Evolutionary conservation across 1,139 yeast species (phyloP).

Genomic region (Eremothecium gossypii): DNA sequence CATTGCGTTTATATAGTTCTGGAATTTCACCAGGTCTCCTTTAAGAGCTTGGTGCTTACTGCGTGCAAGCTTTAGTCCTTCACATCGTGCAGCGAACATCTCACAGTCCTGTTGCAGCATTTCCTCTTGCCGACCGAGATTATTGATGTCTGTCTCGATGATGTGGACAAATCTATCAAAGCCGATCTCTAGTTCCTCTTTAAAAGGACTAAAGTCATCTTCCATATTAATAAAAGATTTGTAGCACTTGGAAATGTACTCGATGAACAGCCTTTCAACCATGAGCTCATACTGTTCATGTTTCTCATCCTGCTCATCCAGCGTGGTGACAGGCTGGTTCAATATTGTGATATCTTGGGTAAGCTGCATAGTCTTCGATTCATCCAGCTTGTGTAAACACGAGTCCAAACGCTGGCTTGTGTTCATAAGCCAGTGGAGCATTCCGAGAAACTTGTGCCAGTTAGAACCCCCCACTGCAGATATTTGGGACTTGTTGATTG

Average conservation of each 20-base stretch:
- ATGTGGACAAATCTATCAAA: slow-evolving; percentile 40
- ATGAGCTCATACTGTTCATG: slow-evolving; percentile 31
- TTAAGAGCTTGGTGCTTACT: slow-evolving; percentile 57
- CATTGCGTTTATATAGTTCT: slow-evolving; percentile 61
- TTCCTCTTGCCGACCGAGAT: slow-evolving; percentile 35
- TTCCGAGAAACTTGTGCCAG: slow-evolving; percentile 79
- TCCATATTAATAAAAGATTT: slow-evolving; percentile 53
- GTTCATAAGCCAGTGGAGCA: slow-evolving; percentile 71
- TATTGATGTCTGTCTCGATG: slow-evolving; percentile 37
- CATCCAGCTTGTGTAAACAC: slow-evolving; percentile 23
- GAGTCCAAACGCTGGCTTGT: slow-evolving; percentile 42
- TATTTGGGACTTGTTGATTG: slow-evolving; percentile 73
- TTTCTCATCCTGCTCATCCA: slow-evolving; percentile 32
- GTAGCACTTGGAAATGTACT: slow-evolving; percentile 60
- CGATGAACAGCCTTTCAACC: slow-evolving; percentile 54
- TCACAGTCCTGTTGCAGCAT: slow-evolving; percentile 29
- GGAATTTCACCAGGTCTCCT: slow-evolving; percentile 61
- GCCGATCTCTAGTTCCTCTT: slow-evolving; percentile 47
- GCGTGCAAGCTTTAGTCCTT: slow-evolving; percentile 38
- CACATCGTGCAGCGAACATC: slow-evolving; percentile 31
- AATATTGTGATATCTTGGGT: slow-evolving; percentile 26
- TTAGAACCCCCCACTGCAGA: slow-evolving; percentile 89
- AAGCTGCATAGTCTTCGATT: slow-evolving; percentile 19
- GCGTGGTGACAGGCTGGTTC: slow-evolving; percentile 38
- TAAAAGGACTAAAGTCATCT: slow-evolving; percentile 50